Evolutionary conservation across 2,329 filamentous ascomycete species (phyloP).

Genomic region (Venturia effusa): DNA sequence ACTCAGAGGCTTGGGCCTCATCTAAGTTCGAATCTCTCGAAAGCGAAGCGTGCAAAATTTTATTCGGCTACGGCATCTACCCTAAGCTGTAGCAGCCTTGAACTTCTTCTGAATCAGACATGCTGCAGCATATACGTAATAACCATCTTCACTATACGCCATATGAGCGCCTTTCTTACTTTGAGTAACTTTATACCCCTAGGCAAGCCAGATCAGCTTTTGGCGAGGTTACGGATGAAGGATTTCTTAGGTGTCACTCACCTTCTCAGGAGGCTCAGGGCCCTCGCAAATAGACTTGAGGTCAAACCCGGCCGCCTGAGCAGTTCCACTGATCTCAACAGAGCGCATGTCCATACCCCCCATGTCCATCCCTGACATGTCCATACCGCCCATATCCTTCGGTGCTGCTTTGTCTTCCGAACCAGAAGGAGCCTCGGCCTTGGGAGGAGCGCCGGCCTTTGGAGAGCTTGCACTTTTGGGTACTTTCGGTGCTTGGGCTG

Average conservation of each 20-base stretch:
- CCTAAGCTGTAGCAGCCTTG: neutral
- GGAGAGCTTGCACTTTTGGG: neutral
- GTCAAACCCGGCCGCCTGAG: neutral
- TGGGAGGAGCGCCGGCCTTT: neutral
- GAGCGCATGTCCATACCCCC: neutral
- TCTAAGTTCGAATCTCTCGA: neutral
- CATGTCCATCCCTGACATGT: neutral
- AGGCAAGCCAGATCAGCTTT: neutral
- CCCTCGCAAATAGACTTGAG: neutral
- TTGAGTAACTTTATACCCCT: neutral
- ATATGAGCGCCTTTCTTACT: neutral
- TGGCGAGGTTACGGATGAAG: neutral
- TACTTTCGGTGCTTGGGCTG: neutral
- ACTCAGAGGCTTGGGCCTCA: too few species aligned
- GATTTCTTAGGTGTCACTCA: neutral
- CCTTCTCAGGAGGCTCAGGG: constrained; percentile 1
- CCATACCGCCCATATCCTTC: neutral
- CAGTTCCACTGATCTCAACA: neutral
- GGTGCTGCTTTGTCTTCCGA: neutral
- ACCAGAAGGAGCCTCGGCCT: neutral
- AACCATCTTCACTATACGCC: constrained; percentile 3
- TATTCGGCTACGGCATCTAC: neutral
- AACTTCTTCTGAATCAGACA: constrained; percentile 5
- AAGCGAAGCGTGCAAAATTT: neutral
- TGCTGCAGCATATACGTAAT: constrained; percentile 4